Base-by-base conservation (phyloP, 2,329 filamentous ascomycete genomes). In the Chrysosporium keratinophilum region DNA sequence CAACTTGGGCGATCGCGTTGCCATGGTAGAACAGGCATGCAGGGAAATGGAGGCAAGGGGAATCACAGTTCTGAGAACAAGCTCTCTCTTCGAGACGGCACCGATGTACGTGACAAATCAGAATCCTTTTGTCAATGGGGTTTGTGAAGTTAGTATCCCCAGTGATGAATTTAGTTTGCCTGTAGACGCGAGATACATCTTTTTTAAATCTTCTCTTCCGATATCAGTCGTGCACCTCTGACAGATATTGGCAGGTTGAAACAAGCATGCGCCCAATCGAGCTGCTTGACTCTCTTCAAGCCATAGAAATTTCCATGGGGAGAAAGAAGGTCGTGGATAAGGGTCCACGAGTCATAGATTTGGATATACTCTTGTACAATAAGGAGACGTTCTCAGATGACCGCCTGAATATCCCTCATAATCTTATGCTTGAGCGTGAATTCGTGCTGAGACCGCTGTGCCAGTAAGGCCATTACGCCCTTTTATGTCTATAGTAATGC, bases 41-140 rank as follows among this genome's bases (percentile, higher is more conserved):
- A 76, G 75, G 43, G 80, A 85, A 65, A 88, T 98, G 81, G 81
- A 87, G 58, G 73, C 76, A 43, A 76, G 80, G 19, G 83, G 82
- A 34, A 88, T 97, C 65, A 80, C 72, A 51, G 79, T 98, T 39
- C 78, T 81, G 63, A 78, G 84, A 62, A 95, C 91, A 0, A 97
- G 91, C 68, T 85, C 83, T 57, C 75, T 98, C 2, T 98, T 93
- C 79, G 89, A 97, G 73, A 98, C 91, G 2, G 83, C 88, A 62
- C 88, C 93, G 19, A 98, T 98, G 93, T 98, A 98, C 69, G 86
- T 96, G 59, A 74, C 86, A 58, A 85, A 96, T 58, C 93, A 98
- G 68, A 83, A 83, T 58, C 80, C 81, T 31, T 98, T 98, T 65
- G 74, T 96, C 46, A 98, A 98, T 66, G 93, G 89, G 17, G 90